Evolutionary conservation across 192 early-diverging fungal species (phyloP).

Genomic region (Coemansia sp.): DNA sequence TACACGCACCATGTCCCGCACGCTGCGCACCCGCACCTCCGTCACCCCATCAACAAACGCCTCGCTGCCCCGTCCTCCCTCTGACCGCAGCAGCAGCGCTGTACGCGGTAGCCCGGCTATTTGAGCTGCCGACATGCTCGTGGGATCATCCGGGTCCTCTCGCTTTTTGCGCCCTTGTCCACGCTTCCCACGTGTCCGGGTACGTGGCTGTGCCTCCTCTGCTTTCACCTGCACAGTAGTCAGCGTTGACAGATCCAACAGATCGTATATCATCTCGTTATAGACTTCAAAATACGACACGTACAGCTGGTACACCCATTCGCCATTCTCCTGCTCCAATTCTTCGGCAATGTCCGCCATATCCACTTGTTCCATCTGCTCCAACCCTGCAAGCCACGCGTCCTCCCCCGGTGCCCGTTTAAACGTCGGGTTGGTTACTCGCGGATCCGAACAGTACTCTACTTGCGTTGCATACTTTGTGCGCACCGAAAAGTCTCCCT

Average conservation of each 20-base stretch:
- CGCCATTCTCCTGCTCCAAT: conserved; percentile 15
- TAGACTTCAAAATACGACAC: conserved; percentile 91
- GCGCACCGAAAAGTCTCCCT: conserved; percentile 40
- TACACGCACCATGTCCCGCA: conserved; percentile 60
- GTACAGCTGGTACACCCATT: conserved; percentile 78
- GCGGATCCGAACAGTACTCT: conserved; percentile 44
- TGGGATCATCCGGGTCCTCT: conserved; percentile 21
- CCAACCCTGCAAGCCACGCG: conserved; percentile 31
- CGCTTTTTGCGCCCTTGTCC: conserved; percentile 3
- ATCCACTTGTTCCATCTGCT: neutral
- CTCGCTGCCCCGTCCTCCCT: conserved; percentile 45
- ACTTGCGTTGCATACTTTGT: conserved; percentile 46
- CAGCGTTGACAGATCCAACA: conserved; percentile 60
- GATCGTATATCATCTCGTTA: conserved; percentile 81
- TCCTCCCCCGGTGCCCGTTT: conserved; percentile 44
- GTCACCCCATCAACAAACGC: conserved; percentile 63
- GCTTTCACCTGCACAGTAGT: conserved; percentile 36
- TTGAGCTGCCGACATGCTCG: conserved; percentile 28
- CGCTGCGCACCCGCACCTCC: conserved; percentile 57
- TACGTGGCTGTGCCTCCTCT: neutral
- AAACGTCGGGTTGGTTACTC: conserved; percentile 28
- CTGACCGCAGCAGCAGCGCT: conserved; percentile 31
- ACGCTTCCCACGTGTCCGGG: neutral
- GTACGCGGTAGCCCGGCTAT: conserved; percentile 26
- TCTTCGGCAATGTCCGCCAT: conserved; percentile 20